Evolutionary conservation across 306 rosid species (phyloP), one percentile per base, ranked within the genome.

Genomic region (Luffa acutangula): DNA sequence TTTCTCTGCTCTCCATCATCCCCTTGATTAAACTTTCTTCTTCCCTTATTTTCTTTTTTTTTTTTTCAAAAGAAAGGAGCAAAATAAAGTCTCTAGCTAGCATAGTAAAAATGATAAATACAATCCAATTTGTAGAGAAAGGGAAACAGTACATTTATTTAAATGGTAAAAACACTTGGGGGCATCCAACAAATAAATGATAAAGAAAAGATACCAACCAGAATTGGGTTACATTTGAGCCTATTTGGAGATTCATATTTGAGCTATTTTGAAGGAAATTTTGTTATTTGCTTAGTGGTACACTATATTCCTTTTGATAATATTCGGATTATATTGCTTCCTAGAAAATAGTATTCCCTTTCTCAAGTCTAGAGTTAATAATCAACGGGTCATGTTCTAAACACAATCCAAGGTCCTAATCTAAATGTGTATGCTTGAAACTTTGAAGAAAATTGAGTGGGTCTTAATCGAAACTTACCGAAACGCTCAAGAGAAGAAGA

Each of bases 1-100:
- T 73, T 73, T 73, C 57, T 49, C 57, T 49, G 41, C 41, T 48
- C 77, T 71, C 77, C 77, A 71, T 42, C 77, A 71, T 71, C 42
- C 41, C n/a, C 57, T 71, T 71, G 18, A 11, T 71, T 71, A 71
- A n/a, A 36, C 36, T 42, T 4, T 45, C 36, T 11, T 71, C 42
- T 13, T 25, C 10, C 11, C 2, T 8, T 8, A 6, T 45, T 45
- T 7, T 9, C 3, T 7, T 21, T 34, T 6, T 65, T 15, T 0
- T 67, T 41, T 42, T 1, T 0, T 20, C 37, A 69, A 69, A 69
- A 69, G 52, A 42, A 43, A 69, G 53, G 77, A 46, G 11, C 10
- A 46, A 70, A 25, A 25, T 25, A 25, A 25, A 25, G 31, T 25
- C 0, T 46, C 0, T 13, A 46, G 77, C 0, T 13, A 46, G 77